Percentiles rank a stretch among this genome's conserved stretches.
Evolutionary conservation across 345 rosid genomes (phyloP).

Genomic region (Psidium guajava): DNA sequence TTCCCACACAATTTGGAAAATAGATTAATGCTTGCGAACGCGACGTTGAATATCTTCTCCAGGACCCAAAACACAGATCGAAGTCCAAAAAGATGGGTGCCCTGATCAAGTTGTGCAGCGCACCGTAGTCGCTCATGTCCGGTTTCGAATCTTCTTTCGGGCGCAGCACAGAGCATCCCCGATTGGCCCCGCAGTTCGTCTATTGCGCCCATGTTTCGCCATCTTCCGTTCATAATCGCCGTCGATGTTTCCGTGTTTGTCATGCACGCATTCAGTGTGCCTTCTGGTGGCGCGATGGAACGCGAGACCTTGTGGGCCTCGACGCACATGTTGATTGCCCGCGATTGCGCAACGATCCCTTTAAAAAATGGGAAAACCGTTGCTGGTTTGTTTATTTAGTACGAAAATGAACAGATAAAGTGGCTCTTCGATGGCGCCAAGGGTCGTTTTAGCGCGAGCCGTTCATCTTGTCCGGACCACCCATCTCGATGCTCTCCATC

Average conservation of each 20-base stretch:
- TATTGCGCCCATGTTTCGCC: not conserved
- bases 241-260: not conserved
- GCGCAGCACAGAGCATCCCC: not conserved
- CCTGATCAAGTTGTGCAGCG: not conserved
- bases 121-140: not conserved
- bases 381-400: not conserved
- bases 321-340: not conserved
- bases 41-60: not conserved
- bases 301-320: not conserved
- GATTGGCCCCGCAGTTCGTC: not conserved
- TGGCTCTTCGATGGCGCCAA: not conserved
- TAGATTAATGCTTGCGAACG: not conserved
- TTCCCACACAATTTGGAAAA: not conserved
- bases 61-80: not conserved
- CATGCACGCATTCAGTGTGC: not conserved
- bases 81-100: not conserved
- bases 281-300: not conserved
- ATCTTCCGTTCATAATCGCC: not conserved
- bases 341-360: not conserved
- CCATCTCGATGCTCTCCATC: not conserved
- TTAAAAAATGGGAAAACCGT: not conserved
- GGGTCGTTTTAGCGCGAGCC: slow-evolving; percentile 2
- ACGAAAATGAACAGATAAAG: not conserved
- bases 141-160: not conserved
- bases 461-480: not conserved